Conservation (phyloP, 106 monocot species). For the Triglochin maritima region DNA sequence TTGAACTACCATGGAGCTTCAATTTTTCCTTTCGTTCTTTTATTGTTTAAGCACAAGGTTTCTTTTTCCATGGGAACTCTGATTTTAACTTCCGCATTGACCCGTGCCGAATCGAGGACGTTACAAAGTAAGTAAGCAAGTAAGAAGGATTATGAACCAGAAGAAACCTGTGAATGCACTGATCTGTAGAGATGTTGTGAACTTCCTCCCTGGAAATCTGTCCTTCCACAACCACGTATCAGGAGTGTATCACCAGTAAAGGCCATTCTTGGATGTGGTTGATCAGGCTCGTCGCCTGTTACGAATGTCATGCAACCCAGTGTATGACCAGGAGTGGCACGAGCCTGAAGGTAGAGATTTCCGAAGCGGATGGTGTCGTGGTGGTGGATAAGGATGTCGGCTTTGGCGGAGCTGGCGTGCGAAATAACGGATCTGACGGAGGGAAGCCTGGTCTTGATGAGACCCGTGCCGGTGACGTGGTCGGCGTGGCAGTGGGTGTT, state of each 20-base stretch:
- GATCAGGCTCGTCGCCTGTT: slow-evolving; percentile 61
- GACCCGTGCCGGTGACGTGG: slow-evolving; percentile 84
- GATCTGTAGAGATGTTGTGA: slow-evolving; percentile 69
- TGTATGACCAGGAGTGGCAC: background rate
- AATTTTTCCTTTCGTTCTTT: too few relatives aligned
- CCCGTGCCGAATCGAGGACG: too few relatives aligned
- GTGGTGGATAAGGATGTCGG: slow-evolving; percentile 53
- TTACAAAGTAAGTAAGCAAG: too few relatives aligned
- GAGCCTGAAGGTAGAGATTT: slow-evolving; percentile 66
- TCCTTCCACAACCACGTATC: slow-evolving; percentile 94
- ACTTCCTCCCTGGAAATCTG: slow-evolving; percentile 97
- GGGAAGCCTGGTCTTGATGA: slow-evolving; percentile 67
- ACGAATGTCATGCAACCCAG: slow-evolving; percentile 81
- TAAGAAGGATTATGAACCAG: too few relatives aligned
- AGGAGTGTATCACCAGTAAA: slow-evolving; percentile 88
- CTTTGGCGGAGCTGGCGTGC: slow-evolving; percentile 60
- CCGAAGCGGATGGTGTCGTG: slow-evolving; percentile 75
- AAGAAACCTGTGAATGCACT: slow-evolving; percentile 64
- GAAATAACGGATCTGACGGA: slow-evolving; percentile 73
- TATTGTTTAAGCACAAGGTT: too few relatives aligned
- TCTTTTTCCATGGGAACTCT: too few relatives aligned
- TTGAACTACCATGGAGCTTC: too few relatives aligned
- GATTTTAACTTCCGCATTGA: too few relatives aligned
- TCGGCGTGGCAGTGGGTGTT: slow-evolving; percentile 96
- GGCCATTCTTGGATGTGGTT: slow-evolving; percentile 80